Evolutionary conservation across 2,329 filamentous ascomycete genomes (phyloP).

Genomic region (Ophiostoma sp.): DNA sequence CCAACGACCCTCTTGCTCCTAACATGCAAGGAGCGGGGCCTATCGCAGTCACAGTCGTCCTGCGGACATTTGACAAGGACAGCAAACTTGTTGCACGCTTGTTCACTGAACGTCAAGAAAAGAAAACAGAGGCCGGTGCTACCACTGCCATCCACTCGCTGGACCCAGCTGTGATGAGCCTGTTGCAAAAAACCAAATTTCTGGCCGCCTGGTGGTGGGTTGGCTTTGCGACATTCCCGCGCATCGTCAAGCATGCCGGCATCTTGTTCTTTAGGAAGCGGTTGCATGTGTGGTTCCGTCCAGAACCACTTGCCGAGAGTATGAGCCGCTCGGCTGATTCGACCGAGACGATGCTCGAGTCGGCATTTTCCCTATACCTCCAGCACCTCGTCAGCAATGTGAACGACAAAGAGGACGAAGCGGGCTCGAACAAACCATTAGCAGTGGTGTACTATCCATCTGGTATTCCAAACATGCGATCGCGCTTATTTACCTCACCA

Average conservation of each 20-base stretch:
- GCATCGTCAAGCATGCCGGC: constrained; percentile 62
- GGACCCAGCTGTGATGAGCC: constrained; percentile 50
- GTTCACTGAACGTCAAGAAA: constrained; percentile 47
- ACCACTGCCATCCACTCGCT: constrained; percentile 32
- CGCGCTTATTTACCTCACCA: constrained; percentile 44
- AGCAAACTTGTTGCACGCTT: constrained; percentile 63
- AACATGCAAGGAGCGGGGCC: constrained; percentile 41
- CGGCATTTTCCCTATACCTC: constrained; percentile 50
- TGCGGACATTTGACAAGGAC: constrained; percentile 60
- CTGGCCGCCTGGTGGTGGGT: constrained; percentile 65
- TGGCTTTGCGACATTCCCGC: constrained; percentile 64
- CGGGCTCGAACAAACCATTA: constrained; percentile 35
- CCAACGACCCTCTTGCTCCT: constrained; percentile 49
- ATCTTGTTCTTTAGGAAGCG: constrained; percentile 56
- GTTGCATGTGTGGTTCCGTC: constrained; percentile 65
- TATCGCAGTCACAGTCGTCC: constrained; percentile 61
- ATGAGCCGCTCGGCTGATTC: constrained; percentile 54
- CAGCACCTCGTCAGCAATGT: constrained; percentile 49
- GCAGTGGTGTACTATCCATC: constrained; percentile 56
- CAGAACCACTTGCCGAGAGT: constrained; percentile 60
- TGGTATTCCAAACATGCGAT: constrained; percentile 44
- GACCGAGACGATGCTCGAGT: constrained; percentile 51
- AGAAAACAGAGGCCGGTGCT: constrained; percentile 40
- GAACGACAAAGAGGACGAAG: constrained; percentile 27
- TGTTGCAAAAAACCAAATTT: constrained; percentile 48